phyloP scores from a whole-genome alignment of 306 rosid species.

The Lathyrus oleraceus region DNA sequence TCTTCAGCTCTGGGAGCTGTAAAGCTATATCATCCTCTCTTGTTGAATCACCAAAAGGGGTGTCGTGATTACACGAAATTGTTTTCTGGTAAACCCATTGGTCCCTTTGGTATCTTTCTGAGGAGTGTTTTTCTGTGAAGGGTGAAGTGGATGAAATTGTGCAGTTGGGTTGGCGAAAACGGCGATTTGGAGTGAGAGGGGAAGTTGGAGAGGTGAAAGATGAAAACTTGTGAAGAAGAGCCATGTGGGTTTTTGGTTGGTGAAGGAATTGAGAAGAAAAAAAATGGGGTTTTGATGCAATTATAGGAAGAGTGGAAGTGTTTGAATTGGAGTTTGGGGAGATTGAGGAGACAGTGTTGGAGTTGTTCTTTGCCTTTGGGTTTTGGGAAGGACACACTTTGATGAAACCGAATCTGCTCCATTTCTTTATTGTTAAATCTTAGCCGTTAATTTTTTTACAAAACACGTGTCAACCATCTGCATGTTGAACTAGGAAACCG shows the following conservation, averaged over 20 bases:
- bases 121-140: slow-evolving; percentile 79
- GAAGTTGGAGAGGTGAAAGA: slow-evolving; percentile 45
- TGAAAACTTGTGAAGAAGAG: slow-evolving; percentile 49
- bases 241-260: slow-evolving; percentile 41
- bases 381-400: slow-evolving; percentile 38
- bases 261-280: neutral
- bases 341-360: slow-evolving; percentile 39
- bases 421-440: no score
- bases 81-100: slow-evolving; percentile 61
- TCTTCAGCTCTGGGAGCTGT: slow-evolving; percentile 89
- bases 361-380: slow-evolving; percentile 36
- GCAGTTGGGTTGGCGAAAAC: slow-evolving; percentile 46
- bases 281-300: neutral
- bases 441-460: no score
- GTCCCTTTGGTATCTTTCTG: slow-evolving; percentile 76
- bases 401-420: no score
- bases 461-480: no score
- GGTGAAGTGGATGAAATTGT: slow-evolving; percentile 51
- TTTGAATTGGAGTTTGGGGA: slow-evolving; percentile 40
- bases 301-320: slow-evolving; percentile 2
- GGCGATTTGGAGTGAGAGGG: slow-evolving; percentile 31
- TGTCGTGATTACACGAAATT: slow-evolving; percentile 27
- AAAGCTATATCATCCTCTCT: slow-evolving; percentile 78
- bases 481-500: no score
- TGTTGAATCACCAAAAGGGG: slow-evolving; percentile 25